Conservation (phyloP, 805 yeast genomes). For the Teunomyces kruisii region DNA sequence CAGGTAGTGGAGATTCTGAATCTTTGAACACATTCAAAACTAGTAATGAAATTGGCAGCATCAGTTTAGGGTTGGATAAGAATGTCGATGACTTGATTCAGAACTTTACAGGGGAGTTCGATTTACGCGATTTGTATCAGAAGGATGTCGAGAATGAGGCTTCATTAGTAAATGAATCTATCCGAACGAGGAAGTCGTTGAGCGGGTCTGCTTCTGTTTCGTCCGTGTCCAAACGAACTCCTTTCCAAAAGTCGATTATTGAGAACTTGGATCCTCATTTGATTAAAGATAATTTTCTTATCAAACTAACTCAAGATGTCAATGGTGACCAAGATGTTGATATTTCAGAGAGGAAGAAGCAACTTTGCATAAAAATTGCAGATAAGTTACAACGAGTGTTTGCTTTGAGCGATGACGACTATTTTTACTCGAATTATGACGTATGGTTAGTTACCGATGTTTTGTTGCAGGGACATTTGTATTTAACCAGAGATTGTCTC, state of each 20-base stretch:
- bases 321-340: conserved; percentile 10
- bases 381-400: conserved; percentile 35
- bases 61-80: background rate
- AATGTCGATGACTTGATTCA: background rate
- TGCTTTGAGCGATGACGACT: conserved; percentile 53
- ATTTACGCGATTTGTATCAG: background rate
- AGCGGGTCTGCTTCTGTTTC: background rate
- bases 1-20: background rate
- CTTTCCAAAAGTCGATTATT: conserved; percentile 30
- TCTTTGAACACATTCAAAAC: background rate
- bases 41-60: background rate
- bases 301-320: conserved; percentile 9
- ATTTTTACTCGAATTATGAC: conserved; percentile 59
- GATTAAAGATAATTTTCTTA: conserved; percentile 12
- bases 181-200: conserved; percentile 1
- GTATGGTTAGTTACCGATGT: conserved; percentile 86
- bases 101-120: background rate
- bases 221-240: conserved; percentile 6
- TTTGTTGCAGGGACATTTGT: conserved; percentile 80
- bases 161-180: background rate
- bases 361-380: conserved; percentile 29
- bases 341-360: conserved; percentile 9
- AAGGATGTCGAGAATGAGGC: background rate
- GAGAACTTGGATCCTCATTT: conserved; percentile 25
- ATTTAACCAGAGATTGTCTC: conserved; percentile 62